Conservation (phyloP, 2,329 filamentous ascomycete species). For the Ophiocordyceps camponoti-leonardi region DNA sequence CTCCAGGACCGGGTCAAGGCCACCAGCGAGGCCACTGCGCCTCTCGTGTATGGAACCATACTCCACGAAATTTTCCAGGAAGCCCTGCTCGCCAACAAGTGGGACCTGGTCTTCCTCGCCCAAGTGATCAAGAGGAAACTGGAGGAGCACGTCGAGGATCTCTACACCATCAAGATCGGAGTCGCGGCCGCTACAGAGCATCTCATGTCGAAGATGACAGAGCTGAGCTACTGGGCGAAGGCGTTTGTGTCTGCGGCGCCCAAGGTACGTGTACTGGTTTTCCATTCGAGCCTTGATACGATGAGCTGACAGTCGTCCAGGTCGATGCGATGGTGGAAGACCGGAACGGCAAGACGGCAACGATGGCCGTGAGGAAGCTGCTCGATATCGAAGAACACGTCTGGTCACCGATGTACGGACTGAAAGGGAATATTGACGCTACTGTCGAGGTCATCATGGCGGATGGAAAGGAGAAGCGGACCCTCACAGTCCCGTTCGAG, state of each 20-base stretch:
- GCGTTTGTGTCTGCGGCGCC: constrained; percentile 60
- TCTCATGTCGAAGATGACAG: constrained; percentile 65
- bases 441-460: constrained; percentile 78
- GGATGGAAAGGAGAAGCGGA: constrained; percentile 47
- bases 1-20: constrained; percentile 91
- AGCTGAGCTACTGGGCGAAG: constrained; percentile 68
- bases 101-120: constrained; percentile 53
- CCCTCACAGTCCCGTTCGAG: constrained; percentile 79
- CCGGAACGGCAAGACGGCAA: constrained; percentile 56
- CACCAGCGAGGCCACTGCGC: constrained; percentile 59
- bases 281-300: neutral
- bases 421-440: constrained; percentile 96
- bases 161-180: constrained; percentile 73
- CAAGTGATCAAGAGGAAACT: constrained; percentile 50
- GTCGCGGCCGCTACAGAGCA: constrained; percentile 59
- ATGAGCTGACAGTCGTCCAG: constrained; percentile 22
- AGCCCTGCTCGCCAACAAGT: constrained; percentile 66
- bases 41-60: constrained; percentile 82
- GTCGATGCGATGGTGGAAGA: constrained; percentile 60
- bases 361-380: constrained; percentile 79
- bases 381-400: constrained; percentile 95
- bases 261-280: constrained; percentile 26
- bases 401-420: constrained; percentile 93
- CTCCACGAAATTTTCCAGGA: constrained; percentile 93
- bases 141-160: constrained; percentile 67